Base-by-base conservation (phyloP, 2,329 filamentous ascomycete species). In the Scedosporium dehoogii region DNA sequence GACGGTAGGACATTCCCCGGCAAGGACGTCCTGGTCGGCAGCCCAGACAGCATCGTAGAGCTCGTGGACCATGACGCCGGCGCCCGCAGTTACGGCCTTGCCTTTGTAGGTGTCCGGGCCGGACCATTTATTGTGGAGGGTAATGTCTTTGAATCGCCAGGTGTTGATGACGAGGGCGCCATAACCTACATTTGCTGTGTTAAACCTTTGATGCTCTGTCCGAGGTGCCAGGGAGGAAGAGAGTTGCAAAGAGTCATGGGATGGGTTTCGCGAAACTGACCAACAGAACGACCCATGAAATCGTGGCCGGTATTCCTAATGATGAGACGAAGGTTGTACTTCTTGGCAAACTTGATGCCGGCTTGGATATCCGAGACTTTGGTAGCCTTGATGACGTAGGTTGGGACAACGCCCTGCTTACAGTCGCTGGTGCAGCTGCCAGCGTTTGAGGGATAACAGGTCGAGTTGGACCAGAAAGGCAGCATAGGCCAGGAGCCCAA, bases 1-100 rank as follows among this genome's bases (percentile, higher is more conserved):
- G 4, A 87, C 84, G 0, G 79, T 81, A 0, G 71, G 64, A 60
- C 82, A 82, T n/a, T 81, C 79, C 4, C 84, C 84, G 16, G 79
- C 81, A 4, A 85, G 77, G 1, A 84, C 75, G 0, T 74, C 76
- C 55, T 80, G 73, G 0, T 78, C 78, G 29, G 77, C 69, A 12
- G 75, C 70, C 12, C 79, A 68, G 3, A 80, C 81, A 48, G 75
- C 76, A 33, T 76, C 75, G 67, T 85, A 84, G 1, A 83, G 70
- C 64, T 85, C 81, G 42, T 72, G 74, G 3, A 78, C 79, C 63
- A 82, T 75, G 6, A 85, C 78, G 59, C 83, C 83, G 7, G 81
- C 76, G 2, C 81, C 82, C n/a, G 83, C 72, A 68, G 81, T 85
- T 66, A 85, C 75, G 0, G 82, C 83, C 1, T 76, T 63, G 0